These are phyloP conservation scores for Colletotrichum tamarilloi DNA, from an alignment of 2,329 filamentous ascomycete genomes.

Conservation along the genomic window DNA sequence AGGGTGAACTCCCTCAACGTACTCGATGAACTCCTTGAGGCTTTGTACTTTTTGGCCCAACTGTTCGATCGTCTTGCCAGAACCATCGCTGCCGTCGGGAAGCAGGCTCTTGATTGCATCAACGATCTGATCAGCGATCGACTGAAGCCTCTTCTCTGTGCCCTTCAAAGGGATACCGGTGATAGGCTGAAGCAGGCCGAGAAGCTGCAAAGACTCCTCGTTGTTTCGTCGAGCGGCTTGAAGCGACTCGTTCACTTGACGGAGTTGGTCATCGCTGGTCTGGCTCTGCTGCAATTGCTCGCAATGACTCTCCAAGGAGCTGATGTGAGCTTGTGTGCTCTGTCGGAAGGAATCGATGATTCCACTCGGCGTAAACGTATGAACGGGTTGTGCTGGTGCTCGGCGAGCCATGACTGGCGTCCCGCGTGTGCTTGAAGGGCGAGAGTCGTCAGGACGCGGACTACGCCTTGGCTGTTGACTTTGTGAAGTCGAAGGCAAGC, in stretches of 20 bases:
- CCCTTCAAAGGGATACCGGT: constrained; percentile 26
- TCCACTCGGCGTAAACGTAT: constrained; percentile 25
- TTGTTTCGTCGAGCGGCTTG: constrained; percentile 8
- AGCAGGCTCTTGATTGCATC: constrained; percentile 7
- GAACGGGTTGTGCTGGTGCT: constrained; percentile 16
- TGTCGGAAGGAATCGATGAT: constrained; percentile 30
- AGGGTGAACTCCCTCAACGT: constrained; percentile 29
- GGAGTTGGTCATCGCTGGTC: constrained; percentile 1
- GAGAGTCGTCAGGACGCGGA: constrained; percentile 24
- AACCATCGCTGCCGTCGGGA: neutral
- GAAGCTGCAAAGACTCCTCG: constrained; percentile 15
- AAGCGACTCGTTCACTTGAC: neutral
- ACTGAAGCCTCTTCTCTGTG: constrained; percentile 27
- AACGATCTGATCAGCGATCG: constrained; percentile 24
- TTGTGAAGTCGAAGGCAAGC: constrained; percentile 19
- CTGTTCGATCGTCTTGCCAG: constrained; percentile 2
- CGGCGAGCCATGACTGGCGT: constrained; percentile 30
- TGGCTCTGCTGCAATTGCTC: constrained; percentile 21
- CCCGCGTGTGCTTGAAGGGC: constrained; percentile 19
- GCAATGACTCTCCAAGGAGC: constrained; percentile 12
- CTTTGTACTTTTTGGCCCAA: constrained; percentile 22
- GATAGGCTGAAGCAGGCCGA: constrained; percentile 22
- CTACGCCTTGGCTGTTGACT: constrained; percentile 25
- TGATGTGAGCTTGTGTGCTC: constrained; percentile 7
- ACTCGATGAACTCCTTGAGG: constrained; percentile 33